Evolutionary conservation across 2,329 filamentous ascomycete species (phyloP).

Genomic region (Grosmannia penicillata): DNA sequence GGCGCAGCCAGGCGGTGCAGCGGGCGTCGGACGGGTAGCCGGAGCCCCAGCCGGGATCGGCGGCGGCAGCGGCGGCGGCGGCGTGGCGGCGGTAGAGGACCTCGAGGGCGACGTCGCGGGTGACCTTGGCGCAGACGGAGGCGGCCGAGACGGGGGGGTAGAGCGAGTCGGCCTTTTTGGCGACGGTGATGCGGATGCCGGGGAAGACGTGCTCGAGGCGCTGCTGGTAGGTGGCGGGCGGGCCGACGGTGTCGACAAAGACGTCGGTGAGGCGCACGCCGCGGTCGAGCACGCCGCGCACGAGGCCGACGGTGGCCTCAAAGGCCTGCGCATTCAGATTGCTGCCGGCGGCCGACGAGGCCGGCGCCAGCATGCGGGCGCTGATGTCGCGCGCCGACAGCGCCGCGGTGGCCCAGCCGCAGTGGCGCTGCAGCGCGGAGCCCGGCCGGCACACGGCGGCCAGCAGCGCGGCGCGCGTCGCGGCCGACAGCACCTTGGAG

Average conservation of each 20-base stretch:
- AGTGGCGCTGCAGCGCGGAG: constrained; percentile 33
- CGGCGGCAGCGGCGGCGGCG: constrained; percentile 13
- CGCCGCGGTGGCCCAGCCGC: constrained; percentile 71
- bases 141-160: constrained; percentile 90
- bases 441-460: constrained; percentile 49
- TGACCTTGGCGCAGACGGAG: constrained; percentile 91
- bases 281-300: constrained; percentile 57
- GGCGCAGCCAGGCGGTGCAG: constrained; percentile 67
- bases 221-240: constrained; percentile 67
- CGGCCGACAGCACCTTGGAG: constrained; percentile 76
- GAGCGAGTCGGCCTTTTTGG: constrained; percentile 83
- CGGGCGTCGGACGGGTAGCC: constrained; percentile 83
- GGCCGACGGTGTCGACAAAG: constrained; percentile 90
- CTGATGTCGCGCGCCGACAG: constrained; percentile 76
- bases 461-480: constrained; percentile 61
- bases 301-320: constrained; percentile 77
- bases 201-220: constrained; percentile 78
- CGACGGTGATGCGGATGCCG: constrained; percentile 56
- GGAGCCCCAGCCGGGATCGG: constrained; percentile 55
- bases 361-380: constrained; percentile 57
- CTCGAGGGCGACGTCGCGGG: constrained; percentile 78
- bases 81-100: constrained; percentile 43
- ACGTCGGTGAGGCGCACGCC: constrained; percentile 79
- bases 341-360: constrained; percentile 44
- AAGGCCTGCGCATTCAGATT: constrained; percentile 95